A percentile compares a stretch with the other conserved stretches of the same genome.
These are phyloP conservation scores for Fraxinus dipetala DNA, from an alignment of 305 asterid species.

Conservation along the genomic window DNA sequence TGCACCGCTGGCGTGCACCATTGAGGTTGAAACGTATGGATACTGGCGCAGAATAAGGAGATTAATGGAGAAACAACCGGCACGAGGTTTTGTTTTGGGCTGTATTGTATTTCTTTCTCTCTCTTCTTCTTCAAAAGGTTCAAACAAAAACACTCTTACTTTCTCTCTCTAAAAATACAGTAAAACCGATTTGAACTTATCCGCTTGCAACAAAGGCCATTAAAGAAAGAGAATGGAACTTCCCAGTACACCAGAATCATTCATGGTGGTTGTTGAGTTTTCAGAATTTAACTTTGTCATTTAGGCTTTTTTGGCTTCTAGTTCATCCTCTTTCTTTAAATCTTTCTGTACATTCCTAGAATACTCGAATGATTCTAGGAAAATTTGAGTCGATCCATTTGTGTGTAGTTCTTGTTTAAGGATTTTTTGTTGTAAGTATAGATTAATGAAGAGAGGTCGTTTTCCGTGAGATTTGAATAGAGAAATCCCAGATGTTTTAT, in stretches of 20 bases:
- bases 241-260: slow-evolving; percentile 28
- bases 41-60: slow-evolving; percentile 57
- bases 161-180: slow-evolving; percentile 30
- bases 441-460: slow-evolving; percentile 21
- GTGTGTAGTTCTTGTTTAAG: background rate
- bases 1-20: slow-evolving; percentile 54
- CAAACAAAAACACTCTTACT: background rate
- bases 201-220: slow-evolving; percentile 27
- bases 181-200: slow-evolving; percentile 49
- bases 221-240: slow-evolving; percentile 13
- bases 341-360: background rate
- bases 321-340: background rate
- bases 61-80: slow-evolving; percentile 46
- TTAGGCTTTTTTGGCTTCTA: background rate
- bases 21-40: slow-evolving; percentile 56
- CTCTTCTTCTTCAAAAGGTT: slow-evolving; percentile 20
- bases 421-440: background rate
- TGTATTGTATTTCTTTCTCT: slow-evolving; percentile 2
- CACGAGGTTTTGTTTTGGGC: slow-evolving; percentile 42
- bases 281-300: slow-evolving; percentile 16
- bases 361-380: background rate
- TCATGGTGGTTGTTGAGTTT: slow-evolving; percentile 38
- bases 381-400: background rate
- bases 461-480: slow-evolving; percentile 29
- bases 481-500: slow-evolving; percentile 50